A percentile compares a stretch with the other conserved stretches of the same genome.
These are phyloP conservation scores for Rhodomyrtus tomentosa DNA, from an alignment of 345 rosid genomes.

Conservation along the genomic window DNA sequence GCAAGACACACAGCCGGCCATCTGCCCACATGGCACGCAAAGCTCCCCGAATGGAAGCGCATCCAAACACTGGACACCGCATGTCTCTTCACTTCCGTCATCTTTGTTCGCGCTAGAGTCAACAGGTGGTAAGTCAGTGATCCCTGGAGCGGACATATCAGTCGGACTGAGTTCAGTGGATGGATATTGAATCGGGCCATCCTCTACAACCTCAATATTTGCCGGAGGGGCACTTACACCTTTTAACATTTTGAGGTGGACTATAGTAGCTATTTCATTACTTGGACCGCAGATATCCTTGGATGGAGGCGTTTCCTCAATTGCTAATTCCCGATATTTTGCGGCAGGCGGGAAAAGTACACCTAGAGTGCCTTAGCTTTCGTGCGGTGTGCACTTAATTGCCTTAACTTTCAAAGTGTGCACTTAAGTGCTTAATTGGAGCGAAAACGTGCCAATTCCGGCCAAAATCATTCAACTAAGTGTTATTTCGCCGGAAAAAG, in stretches of 20 bases:
- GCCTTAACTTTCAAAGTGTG: too few relatives aligned
- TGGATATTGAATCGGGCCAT: conserved; percentile 74
- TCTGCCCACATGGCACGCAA: conserved; percentile 97
- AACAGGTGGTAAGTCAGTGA: conserved; percentile 5
- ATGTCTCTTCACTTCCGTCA: conserved; percentile 14
- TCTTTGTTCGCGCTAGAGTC: conserved; percentile 27
- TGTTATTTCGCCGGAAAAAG: too few relatives aligned
- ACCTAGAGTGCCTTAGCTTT: too few relatives aligned
- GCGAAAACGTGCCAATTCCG: too few relatives aligned
- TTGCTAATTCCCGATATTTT: conserved; percentile 54
- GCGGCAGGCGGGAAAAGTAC: conserved; percentile 33
- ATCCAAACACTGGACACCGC: conserved; percentile 75
- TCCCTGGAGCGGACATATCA: conserved; percentile 14
- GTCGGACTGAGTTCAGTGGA: conserved; percentile 51
- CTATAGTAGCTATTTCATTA: background rate
- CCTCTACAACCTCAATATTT: conserved; percentile 25
- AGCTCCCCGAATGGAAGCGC: conserved; percentile 94
- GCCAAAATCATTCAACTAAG: too few relatives aligned
- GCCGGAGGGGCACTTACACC: conserved; percentile 34
- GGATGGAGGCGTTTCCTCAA: conserved; percentile 51
- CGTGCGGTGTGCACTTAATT: too few relatives aligned
- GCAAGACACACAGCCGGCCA: conserved; percentile 92
- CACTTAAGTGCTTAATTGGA: too few relatives aligned
- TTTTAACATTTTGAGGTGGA: background rate
- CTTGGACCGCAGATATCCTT: background rate